Evolutionary conservation across 352 stramenopile species (phyloP), one percentile per base, ranked within the genome.

Genomic region (Pythium brachiatum): DNA sequence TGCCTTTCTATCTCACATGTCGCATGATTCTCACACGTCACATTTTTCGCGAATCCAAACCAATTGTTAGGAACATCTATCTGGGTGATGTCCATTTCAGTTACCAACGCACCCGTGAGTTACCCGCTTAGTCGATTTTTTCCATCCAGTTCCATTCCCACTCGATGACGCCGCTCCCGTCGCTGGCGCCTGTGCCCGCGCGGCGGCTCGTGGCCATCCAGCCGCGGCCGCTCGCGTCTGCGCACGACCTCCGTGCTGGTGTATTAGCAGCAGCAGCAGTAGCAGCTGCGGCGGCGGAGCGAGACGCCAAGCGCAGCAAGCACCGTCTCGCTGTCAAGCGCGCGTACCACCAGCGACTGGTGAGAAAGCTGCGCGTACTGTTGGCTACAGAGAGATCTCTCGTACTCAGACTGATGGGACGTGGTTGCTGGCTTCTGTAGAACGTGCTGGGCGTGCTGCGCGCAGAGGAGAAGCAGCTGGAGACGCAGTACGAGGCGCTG

Each of bases 271-370:
- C 36, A 43, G 36, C 36, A 18, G 36, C 31, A 38, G 36, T 16
- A 12, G 36, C 39, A 47, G 62, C 55, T 7, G 36, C 39, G n/a
- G 5, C 21, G 7, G 43, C 54, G 2, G 62, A 50, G 27, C 34
- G 15, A 11, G 56, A 64, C 36, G 53, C 56, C 0, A 41, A 61
- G 32, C 56, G 57, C 9, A 34, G 47, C 34, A 36, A 47, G 18
- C 70, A 77, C 48, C 63, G 70, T 18, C 53, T 74, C 34, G 66
- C 70, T n/a, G 70, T 77, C 53, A 74, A 77, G 53, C 66, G 70
- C 29, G 59, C 67, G n/a, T 77, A 77, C 41, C 63, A 77, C 63
- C 53, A 66, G 32, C 69, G 68, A 53, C 66, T 74, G 23, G 70
- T 74, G 31, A 26, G 69, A 26, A 1, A 57, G 2, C 12, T 31